Evolutionary conservation across 305 asterid genomes (phyloP), one percentile per base, ranked within the genome.

Genomic region (Fraxinus platypoda): DNA sequence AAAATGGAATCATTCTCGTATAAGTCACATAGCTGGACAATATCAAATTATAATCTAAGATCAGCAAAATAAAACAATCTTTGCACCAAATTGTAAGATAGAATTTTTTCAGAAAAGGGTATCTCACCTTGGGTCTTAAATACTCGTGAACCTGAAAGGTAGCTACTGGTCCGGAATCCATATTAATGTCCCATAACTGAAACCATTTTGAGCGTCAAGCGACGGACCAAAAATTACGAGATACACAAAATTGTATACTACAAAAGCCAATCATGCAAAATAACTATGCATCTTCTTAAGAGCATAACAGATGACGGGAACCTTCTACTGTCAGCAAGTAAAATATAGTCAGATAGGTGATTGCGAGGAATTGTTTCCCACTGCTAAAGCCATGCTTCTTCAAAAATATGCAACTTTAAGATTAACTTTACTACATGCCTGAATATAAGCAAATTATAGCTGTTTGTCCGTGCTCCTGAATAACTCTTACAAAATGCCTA

Each of bases 161-260:
- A 23, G 98, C 75, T 77, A 96, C 99, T 75, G 99, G 99, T 79
- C 98, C 98, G 78, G 99, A 90, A 90, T 95, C 98, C 99, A 94
- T 95, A 82, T 95, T 95, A 49, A 96, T 88, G 86, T 96, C 99
- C 99, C 99, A 96, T 81, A 96, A 85, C 99, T 96, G 94, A 87
- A 84, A 84, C 82, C 76, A 72, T 72, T 71, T 54, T 59, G 68
- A 76, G 81, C 46, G 81, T 78, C 79, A 81, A 54, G 70, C 23
- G 49, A 81, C 25, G 52, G 79, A 78, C 28, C 64, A 30, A 79
- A 59, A 83, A 41, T 21, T 23, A 37, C 66, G 38, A 15, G 54
- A 54, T 17, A 54, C 62, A 64, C 78, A 80, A 64, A 33, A 68
- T 68, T 59, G 46, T 66, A 79, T 49, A 81, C 26, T 43, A 71